Conservation (phyloP, 1,284 basidiomycete genomes). For the Malassezia vespertilionis region DNA sequence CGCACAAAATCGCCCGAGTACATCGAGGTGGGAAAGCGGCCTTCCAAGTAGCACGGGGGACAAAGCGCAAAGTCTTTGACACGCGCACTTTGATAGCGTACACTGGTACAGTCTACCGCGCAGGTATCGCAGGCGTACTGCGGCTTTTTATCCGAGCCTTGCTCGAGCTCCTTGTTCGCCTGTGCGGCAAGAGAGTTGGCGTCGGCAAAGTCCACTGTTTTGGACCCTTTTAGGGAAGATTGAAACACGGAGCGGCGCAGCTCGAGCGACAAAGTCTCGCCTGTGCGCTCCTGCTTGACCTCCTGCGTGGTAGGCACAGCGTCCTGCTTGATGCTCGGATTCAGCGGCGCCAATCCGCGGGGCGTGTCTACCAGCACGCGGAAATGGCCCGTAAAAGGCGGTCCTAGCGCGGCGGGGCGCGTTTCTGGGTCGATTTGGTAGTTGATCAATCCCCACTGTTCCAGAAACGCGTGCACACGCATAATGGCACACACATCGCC, state of each 20-base stretch:
- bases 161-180: constrained; percentile 51
- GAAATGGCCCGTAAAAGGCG: constrained; percentile 97
- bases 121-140: constrained; percentile 82
- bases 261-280: constrained; percentile 54
- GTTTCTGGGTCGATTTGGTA: constrained; percentile 99
- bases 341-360: constrained; percentile 83
- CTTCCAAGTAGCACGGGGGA: constrained; percentile 72
- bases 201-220: constrained; percentile 33
- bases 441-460: constrained; percentile 98
- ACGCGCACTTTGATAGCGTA: constrained; percentile 86
- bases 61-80: constrained; percentile 64
- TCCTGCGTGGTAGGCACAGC: constrained; percentile 1
- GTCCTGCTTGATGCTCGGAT: constrained; percentile 55
- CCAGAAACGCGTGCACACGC: constrained; percentile 95
- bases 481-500: constrained; percentile 98
- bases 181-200: constrained; percentile 35
- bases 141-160: constrained; percentile 48
- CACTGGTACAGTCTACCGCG: constrained; percentile 75
- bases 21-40: constrained; percentile 89
- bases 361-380: constrained; percentile 94
- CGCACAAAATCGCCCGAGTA: constrained; percentile 96
- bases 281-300: not conserved
- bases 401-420: constrained; percentile 80
- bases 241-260: constrained; percentile 42
- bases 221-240: constrained; percentile 40